Base-by-base conservation (phyloP, 495 filamentous ascomycete genomes). In the Xylaria intraflava region DNA sequence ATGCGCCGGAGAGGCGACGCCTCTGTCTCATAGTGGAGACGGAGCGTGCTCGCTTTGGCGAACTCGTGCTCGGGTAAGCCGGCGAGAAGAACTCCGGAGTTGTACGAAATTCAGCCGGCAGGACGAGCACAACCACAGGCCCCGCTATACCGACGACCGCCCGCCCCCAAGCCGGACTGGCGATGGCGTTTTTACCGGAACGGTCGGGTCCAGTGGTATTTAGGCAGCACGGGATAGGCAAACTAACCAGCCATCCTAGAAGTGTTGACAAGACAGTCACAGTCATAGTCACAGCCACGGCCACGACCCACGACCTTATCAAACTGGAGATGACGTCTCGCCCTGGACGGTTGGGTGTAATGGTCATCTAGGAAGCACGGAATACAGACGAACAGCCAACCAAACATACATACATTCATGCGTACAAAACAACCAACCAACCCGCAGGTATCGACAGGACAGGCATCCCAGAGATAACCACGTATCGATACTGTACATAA, bases 1-100 rank as follows among this genome's bases (percentile, higher is more conserved):
- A 9, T 36, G 35, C 46, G 33, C n/a, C 58, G 53, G 51, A 58
- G 64, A 60, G 17, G 55, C 64, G 0, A 54, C 7, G 33, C 42
- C 46, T 23, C 50, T 7, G n/a, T 52, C 50, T 47, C 45, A 19
- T 64, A 66, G 60, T 55, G 53, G 56, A 57, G 58, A 42, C 42
- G 42, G 55, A 36, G 52, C 24, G 27, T 55, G 26, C 7, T 11
- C 5, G 57, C 51, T 22, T 56, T 44, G n/a, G 22, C 23, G 12
- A 54, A 41, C 3, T 38, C 17, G 14, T 38, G 16, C n/a, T 7
- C 35, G 41, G 2, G 8, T 26, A 20, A 44, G 41, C 19, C 31
- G 31, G 31, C n/a, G 31, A 35, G 31, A 8, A 8, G 31, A n/a
- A 35, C 8, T n/a, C 8, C n/a, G 31, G 31, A n/a, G 8, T n/a